phyloP scores from a whole-genome alignment of 1,284 basidiomycete species.

The Puccinia coronata region DNA sequence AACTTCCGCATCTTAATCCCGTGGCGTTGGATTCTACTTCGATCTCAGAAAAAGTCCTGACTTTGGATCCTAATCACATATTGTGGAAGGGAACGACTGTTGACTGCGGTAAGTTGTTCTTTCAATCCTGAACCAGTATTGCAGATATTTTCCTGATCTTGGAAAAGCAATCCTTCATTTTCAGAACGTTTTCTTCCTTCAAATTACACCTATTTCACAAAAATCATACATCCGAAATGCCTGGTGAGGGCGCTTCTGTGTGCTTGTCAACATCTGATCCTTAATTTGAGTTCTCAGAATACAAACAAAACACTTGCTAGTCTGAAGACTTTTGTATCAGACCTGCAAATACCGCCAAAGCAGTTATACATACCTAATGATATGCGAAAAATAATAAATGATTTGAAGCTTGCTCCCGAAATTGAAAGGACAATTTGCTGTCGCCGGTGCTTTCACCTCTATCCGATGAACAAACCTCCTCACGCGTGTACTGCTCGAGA shows the following conservation, averaged over 20 bases:
- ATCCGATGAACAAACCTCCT: background rate
- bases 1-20: background rate
- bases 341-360: background rate
- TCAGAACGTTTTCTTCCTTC: background rate
- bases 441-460: background rate
- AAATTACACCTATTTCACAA: background rate
- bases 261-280: constrained; percentile 14
- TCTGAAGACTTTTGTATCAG: background rate
- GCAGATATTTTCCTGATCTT: too few species aligned
- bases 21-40: background rate
- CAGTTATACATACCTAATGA: background rate
- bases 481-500: background rate
- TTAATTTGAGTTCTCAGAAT: background rate
- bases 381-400: background rate
- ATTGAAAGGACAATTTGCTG: constrained; percentile 25
- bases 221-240: background rate
- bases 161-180: too few species aligned
- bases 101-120: background rate
- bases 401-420: background rate
- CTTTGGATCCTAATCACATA: background rate
- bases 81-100: background rate
- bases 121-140: background rate
- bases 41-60: background rate
- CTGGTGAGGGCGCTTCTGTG: background rate
- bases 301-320: background rate